Evolutionary conservation across 179 eudicot species (phyloP).

Genomic region (Sideroxylon spinosum): DNA sequence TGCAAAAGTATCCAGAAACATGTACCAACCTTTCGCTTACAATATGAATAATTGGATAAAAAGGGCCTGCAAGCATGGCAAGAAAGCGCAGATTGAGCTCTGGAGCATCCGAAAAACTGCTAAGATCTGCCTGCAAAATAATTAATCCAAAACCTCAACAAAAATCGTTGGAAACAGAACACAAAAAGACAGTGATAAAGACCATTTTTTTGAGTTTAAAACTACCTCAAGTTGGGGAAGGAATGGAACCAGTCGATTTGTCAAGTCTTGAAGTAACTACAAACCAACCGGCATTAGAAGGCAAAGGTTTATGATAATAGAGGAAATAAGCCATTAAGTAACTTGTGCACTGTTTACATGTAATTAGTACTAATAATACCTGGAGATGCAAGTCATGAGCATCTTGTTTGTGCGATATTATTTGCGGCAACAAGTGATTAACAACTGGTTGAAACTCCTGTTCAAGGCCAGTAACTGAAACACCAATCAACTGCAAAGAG

Average conservation of each 20-base stretch:
- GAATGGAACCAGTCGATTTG: conserved; percentile 53
- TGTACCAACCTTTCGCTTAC: conserved; percentile 53
- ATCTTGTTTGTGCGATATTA: conserved; percentile 68
- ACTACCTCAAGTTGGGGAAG: conserved; percentile 84
- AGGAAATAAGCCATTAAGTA: conserved; percentile 19
- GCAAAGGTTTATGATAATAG: conserved; percentile 9
- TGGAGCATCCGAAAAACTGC: conserved; percentile 52
- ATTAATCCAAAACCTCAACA: conserved; percentile 9
- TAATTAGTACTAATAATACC: conserved; percentile 34
- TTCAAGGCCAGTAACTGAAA: conserved; percentile 65
- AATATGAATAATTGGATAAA: conserved; percentile 65
- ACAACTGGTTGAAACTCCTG: conserved; percentile 77
- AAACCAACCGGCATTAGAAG: conserved; percentile 37
- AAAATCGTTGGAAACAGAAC: neutral
- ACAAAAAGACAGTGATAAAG: neutral
- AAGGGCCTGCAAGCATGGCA: conserved; percentile 81
- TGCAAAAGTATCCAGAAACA: neutral
- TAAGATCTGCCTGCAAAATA: conserved; percentile 61
- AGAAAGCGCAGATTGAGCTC: conserved; percentile 61
- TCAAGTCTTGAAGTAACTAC: conserved; percentile 82
- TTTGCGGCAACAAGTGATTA: conserved; percentile 60
- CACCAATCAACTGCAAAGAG: conserved; percentile 62
- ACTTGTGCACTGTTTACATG: neutral
- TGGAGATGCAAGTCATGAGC: conserved; percentile 61
- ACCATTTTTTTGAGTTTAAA: neutral